Evolutionary conservation across 441 rosid genomes (phyloP), one percentile per base, ranked within the genome.

Genomic region (Aleurites moluccanus): DNA sequence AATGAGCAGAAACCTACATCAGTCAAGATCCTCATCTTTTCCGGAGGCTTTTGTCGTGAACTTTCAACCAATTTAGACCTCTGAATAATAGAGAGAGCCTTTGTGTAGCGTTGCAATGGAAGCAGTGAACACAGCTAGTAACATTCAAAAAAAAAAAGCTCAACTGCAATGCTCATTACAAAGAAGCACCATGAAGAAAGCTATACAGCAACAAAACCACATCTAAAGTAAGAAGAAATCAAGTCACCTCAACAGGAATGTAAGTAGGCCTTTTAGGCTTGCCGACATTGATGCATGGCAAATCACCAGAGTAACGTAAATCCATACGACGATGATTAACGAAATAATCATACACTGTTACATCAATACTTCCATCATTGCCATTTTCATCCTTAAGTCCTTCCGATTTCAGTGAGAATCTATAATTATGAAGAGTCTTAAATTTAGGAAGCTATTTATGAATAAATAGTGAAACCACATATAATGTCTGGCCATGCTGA

Each of bases 231-330:
- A 30, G 33, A 30, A 30, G 33, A 30, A 30, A 30, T 30, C 33
- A 30, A n/a, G 44, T 64, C 61, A 88, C 97, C 92, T 92, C 97
- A 6, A 91, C 33, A n/a, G 98, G 98, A 80, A 90, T 81, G 73
- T 78, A 91, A 38, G 93, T 88, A 4, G 97, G 97, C 18, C 90
- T 83, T 78, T 93, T 93, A 30, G 97, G 92, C 79, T 87, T 93
- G 73, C 97, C 98, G 64, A 93, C 93, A 80, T 93, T 90, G 28
- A 93, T 82, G 75, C 98, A 93, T 0, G 97, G 98, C 23, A 91
- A 75, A 64, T 88, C 87, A 8, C 73, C 93, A 68, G 97, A 93
- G 64, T 90, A 88, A 2, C 85, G 84, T 75, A 93, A 70, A 10
- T 86, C 83, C 7, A 91, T 85, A 2, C 72, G 50, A 67, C 86